These are phyloP conservation scores for Setaria viridis DNA, from an alignment of 202 grass and related monocot genomes.

Conservation along the genomic window DNA sequence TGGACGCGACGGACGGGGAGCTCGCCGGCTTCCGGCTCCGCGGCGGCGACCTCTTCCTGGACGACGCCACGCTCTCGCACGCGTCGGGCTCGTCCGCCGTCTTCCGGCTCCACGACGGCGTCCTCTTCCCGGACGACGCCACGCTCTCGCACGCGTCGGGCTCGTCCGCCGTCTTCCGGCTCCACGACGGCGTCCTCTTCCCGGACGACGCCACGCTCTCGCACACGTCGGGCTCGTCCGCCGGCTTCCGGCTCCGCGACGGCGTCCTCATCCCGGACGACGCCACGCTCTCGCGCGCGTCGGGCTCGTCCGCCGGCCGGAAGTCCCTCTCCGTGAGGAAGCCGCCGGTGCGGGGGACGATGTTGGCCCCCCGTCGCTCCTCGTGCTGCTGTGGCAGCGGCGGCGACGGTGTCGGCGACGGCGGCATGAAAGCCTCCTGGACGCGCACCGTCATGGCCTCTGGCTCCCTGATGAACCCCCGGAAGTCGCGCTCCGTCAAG, in stretches of 20 bases:
- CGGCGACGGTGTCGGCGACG: not conserved
- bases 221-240: not conserved
- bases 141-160: slow-evolving; percentile 13
- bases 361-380: slow-evolving; percentile 34
- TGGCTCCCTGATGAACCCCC: slow-evolving; percentile 66
- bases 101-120: not conserved
- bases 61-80: slow-evolving; percentile 26
- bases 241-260: not conserved
- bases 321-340: slow-evolving; percentile 36
- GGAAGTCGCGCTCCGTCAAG: slow-evolving; percentile 76
- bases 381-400: not conserved
- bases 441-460: slow-evolving; percentile 66
- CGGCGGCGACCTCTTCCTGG: slow-evolving; percentile 19
- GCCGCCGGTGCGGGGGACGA: not conserved
- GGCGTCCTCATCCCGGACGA: slow-evolving; percentile 26
- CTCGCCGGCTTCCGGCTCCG: slow-evolving; percentile 19
- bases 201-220: slow-evolving; percentile 23
- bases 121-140: slow-evolving; percentile 33
- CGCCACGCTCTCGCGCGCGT: not conserved
- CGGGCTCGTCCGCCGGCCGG: slow-evolving; percentile 20
- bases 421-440: slow-evolving; percentile 53
- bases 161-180: slow-evolving; percentile 13
- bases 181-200: slow-evolving; percentile 3
- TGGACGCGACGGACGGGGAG: slow-evolving; percentile 26
- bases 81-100: not conserved